A percentile compares a stretch with the other conserved stretches of the same genome.
Conservation (phyloP, 768 basidiomycete genomes). For the Sistotremastrum niveocremeum region DNA sequence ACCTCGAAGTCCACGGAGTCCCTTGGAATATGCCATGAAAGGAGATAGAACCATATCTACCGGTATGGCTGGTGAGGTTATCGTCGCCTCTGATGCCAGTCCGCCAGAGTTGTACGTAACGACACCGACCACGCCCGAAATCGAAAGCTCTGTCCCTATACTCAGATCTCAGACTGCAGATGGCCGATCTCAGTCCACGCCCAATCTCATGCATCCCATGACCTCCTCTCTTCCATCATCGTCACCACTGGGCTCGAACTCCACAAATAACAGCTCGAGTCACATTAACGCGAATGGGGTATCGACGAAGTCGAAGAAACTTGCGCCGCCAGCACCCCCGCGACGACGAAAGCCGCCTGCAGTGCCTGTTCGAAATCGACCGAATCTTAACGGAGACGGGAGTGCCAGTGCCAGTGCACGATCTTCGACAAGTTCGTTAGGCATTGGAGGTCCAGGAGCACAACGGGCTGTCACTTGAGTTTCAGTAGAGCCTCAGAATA, state of each 20-base stretch:
- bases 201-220: conserved; percentile 2
- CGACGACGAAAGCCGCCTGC: conserved; percentile 64
- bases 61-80: too few species aligned
- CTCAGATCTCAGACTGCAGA: background rate
- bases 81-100: background rate
- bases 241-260: conserved; percentile 2
- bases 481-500: too few species aligned
- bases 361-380: conserved; percentile 25
- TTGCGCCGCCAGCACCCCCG: conserved; percentile 54
- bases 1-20: conserved; percentile 14
- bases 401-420: too few species aligned
- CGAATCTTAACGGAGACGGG: too few species aligned
- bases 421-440: too few species aligned
- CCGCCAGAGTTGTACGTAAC: background rate
- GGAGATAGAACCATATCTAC: conserved; percentile 4
- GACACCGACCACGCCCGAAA: background rate
- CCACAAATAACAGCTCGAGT: conserved; percentile 4
- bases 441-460: too few species aligned
- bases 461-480: too few species aligned
- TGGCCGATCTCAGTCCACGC: conserved; percentile 1
- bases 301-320: conserved; percentile 16
- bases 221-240: conserved; percentile 6
- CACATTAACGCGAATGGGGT: conserved; percentile 3
- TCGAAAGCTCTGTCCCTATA: background rate
- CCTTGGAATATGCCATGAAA: conserved; percentile 2